Evolutionary conservation across 345 rosid genomes (phyloP), one percentile per base, ranked within the genome.

Genomic region (Cochlearia excelsa): DNA sequence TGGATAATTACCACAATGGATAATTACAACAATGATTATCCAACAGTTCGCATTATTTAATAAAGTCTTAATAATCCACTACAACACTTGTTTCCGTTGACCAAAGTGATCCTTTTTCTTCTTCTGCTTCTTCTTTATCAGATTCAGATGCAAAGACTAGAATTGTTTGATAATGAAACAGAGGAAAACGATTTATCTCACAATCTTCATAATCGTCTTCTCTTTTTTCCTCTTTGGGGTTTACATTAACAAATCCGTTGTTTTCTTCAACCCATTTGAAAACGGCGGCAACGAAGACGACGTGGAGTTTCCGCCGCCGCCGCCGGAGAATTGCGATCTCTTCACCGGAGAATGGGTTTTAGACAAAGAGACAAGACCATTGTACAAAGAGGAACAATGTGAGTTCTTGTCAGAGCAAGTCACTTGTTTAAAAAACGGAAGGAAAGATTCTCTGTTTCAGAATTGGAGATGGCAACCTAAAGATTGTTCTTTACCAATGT

Each of bases 391-490:
- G 50, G 88, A 87, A 0, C 80, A 87, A 29, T 93, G 99, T 28
- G 86, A 85, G 74, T 87, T 84, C 37, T 78, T 93, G 26, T 83
- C 96, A 0, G 80, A 85, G 7, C 97, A 90, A 63, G 92, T 90
- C 7, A 90, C 95, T 63, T 93, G 99, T 55, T 50, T 89, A 74
- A 85, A 90, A 75, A 93, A 90, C 53, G 99, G 97, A 52, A 87
- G 99, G 57, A 77, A 82, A 65, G 88, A 93, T 67, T 84, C 96
- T 34, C 0, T 62, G 75, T 93, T 76, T 40, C 99, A 93, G 82
- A 84, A 78, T 3, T 93, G 99, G 99, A 90, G 80, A 79, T 93
- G 97, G 99, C 85, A 93, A 65, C 97, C 99, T 2, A 81, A 73
- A 64, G 85, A 85, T 54, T 93, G 99, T 54, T 79, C 88, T 46